Base-by-base conservation (phyloP, 2,329 filamentous ascomycete genomes). In the Colletotrichum truncatum region DNA sequence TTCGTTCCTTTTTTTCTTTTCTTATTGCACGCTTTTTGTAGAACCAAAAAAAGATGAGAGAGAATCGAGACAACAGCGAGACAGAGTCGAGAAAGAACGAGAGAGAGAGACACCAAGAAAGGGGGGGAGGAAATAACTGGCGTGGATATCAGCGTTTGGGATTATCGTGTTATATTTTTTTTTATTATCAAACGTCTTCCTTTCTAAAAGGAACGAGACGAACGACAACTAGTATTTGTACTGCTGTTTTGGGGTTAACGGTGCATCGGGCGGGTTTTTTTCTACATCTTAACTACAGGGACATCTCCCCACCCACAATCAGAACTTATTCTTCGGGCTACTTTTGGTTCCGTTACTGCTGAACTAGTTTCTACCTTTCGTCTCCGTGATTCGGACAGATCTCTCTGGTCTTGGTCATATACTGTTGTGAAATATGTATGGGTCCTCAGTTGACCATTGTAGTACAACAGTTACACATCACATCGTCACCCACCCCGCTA, bases 141-240 rank as follows among this genome's bases (percentile, higher is more conserved):
- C 57, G 62, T 55, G 49, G 62, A 38, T 61, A 64, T 62, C 49
- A 65, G 62, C 62, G 57, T 65, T 65, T 65, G 49, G 49, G 36
- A 55, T 64, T 65, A 51, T 34, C 9, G 38, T 21, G 30, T n/a
- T n/a, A n/a, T n/a, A n/a, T n/a, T n/a, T n/a, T n/a, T n/a, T n/a
- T n/a, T n/a, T n/a, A n/a, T n/a, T n/a, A n/a, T n/a, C n/a, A n/a
- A 52, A 52, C 38, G 30, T 34, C 18, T 32, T 14, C 48, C 25
- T 5, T 43, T 23, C 30, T 38, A 9, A 4, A 28, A 45, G 30
- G n/a, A 48, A 28, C 34, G 62, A 65, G 16, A 61, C 57, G 28
- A 54, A 62, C 28, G 28, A 58, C 54, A 23, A 38, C n/a, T 28
- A 12, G 38, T 49, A 25, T 61, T 53, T 30, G 14, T 49, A 39